Evolutionary conservation across 495 filamentous ascomycete genomes (phyloP).

Genomic region (Collariella sp.): DNA sequence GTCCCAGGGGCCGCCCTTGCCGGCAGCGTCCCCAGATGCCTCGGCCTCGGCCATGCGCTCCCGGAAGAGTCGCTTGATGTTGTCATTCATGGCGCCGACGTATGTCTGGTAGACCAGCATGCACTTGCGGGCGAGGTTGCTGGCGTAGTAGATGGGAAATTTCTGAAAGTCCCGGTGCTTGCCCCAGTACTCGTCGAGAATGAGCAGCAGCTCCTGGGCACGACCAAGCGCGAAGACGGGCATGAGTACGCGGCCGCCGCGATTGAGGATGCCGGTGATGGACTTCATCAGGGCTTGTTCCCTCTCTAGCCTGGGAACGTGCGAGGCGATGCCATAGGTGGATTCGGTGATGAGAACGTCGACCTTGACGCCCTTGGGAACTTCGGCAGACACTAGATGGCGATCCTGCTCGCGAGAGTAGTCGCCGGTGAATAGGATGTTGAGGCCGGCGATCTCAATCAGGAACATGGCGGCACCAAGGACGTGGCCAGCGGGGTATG

Average conservation of each 20-base stretch:
- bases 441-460: conserved; percentile 90
- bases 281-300: conserved; percentile 92
- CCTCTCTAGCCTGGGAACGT: conserved; percentile 78
- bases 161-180: conserved; percentile 78
- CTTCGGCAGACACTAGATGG: conserved; percentile 84
- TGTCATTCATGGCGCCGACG: conserved; percentile 95
- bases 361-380: conserved; percentile 75
- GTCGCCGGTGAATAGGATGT: conserved; percentile 94
- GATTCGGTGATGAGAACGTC: conserved; percentile 96
- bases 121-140: conserved; percentile 85
- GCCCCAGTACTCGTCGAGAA: conserved; percentile 94
- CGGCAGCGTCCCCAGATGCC: conserved; percentile 57
- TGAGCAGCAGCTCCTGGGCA: conserved; percentile 87
- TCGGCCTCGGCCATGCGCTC: conserved; percentile 83
- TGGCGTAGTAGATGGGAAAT: conserved; percentile 93
- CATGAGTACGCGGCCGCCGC: conserved; percentile 86
- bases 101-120: conserved; percentile 99
- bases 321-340: conserved; percentile 88
- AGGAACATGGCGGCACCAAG: conserved; percentile 98
- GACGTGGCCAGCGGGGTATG: conserved; percentile 93
- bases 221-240: conserved; percentile 91
- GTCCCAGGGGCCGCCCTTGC: conserved; percentile 86
- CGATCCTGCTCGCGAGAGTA: conserved; percentile 91
- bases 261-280: conserved; percentile 78
- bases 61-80: conserved; percentile 84